A percentile compares a stretch with the other conserved stretches of the same genome.
Conservation (phyloP, 2,329 filamentous ascomycete species). For the Paraconiothyrium brasiliense region DNA sequence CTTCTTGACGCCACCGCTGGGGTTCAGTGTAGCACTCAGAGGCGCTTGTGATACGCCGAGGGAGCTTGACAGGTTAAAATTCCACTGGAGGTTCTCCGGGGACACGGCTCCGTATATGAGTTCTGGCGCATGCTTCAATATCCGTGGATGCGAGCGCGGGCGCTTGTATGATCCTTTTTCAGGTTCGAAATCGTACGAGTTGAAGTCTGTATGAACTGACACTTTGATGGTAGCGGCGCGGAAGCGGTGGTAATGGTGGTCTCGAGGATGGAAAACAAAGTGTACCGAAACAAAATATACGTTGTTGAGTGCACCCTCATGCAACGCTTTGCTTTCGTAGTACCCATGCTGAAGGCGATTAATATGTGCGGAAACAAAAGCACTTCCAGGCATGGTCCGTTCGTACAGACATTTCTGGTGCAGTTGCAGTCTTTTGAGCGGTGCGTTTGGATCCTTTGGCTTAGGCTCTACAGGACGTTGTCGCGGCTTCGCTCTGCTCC, state of each 20-base stretch:
- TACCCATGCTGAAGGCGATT: constrained; percentile 61
- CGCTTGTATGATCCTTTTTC: constrained; percentile 24
- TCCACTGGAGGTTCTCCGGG: constrained; percentile 60
- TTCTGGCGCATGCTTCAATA: constrained; percentile 62
- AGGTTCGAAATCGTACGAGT: constrained; percentile 18
- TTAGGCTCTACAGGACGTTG: constrained; percentile 16
- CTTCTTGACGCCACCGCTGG: constrained; percentile 52
- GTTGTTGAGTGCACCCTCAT: constrained; percentile 53
- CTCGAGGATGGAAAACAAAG: constrained; percentile 60
- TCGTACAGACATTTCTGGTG: constrained; percentile 59
- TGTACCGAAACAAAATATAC: constrained; percentile 61
- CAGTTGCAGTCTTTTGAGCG: constrained; percentile 37
- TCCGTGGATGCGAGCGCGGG: constrained; percentile 48
- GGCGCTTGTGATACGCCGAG: constrained; percentile 58
- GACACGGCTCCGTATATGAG: constrained; percentile 59
- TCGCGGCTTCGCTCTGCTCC: constrained; percentile 17
- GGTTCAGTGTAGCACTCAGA: constrained; percentile 53
- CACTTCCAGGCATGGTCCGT: constrained; percentile 57
- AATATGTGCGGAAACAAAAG: constrained; percentile 61
- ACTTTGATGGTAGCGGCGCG: constrained; percentile 58
- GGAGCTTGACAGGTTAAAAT: constrained; percentile 57
- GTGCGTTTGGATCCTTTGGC: constrained; percentile 37
- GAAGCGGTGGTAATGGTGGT: constrained; percentile 56
- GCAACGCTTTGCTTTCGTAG: constrained; percentile 55
- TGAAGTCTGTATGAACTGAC: constrained; percentile 42